A percentile compares a stretch with the other conserved stretches of the same genome.
phyloP scores from a whole-genome alignment of 306 rosid species.

The Elaeagnus macrophylla region DNA sequence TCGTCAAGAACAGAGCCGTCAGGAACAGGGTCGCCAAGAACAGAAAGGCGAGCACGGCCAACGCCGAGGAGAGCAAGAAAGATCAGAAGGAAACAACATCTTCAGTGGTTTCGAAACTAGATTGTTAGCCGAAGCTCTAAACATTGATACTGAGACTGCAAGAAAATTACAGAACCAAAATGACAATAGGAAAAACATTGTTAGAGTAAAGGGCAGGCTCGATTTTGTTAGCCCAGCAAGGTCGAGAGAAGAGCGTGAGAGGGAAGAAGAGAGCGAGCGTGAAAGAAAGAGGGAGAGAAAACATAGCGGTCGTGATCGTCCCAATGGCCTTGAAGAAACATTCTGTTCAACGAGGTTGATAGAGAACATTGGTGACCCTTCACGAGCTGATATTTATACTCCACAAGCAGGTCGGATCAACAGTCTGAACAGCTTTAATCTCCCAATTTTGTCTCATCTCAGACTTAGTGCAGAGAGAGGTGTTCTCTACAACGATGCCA shows the following conservation, averaged over 20 bases:
- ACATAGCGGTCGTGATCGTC: background rate
- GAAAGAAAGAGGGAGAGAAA: conserved; percentile 3
- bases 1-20: conserved; percentile 20
- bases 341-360: conserved; percentile 19
- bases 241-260: conserved; percentile 3
- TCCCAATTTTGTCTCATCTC: too few species aligned
- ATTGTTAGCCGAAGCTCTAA: conserved; percentile 29
- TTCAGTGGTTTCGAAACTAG: conserved; percentile 28
- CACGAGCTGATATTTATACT: too few species aligned
- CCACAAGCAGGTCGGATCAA: too few species aligned
- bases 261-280: conserved; percentile 1
- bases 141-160: conserved; percentile 20
- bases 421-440: too few species aligned
- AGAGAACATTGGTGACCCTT: too few species aligned
- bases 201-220: conserved; percentile 27
- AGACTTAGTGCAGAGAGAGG: conserved; percentile 28
- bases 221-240: conserved; percentile 31
- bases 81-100: conserved; percentile 24
- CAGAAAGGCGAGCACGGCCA: background rate
- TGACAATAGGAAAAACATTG: conserved; percentile 28
- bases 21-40: background rate
- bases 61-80: background rate
- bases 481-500: conserved; percentile 29
- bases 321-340: conserved; percentile 23
- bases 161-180: conserved; percentile 22